Evolutionary conservation across 1,139 yeast genomes (phyloP), one percentile per base, ranked within the genome.

Genomic region (Candida sp.): DNA sequence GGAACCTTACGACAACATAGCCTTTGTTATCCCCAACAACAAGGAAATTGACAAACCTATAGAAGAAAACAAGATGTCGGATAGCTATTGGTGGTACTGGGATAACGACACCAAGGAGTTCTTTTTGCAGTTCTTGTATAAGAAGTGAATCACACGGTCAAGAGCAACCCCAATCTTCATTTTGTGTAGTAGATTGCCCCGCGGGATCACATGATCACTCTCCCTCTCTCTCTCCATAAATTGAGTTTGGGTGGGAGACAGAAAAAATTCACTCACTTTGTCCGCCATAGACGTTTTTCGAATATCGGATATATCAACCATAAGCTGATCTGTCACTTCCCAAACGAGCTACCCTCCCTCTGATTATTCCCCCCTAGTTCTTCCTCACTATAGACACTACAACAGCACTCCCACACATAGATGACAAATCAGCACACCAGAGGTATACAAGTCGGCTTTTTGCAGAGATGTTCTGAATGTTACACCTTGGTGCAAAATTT

Each of bases 1-100:
- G 0, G 96, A 90, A 62, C 97, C 97, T 1, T 91, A 90, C 65
- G 94, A 90, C 52, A 88, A 86, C 49, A 75, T 89, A 12, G 88
- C 86, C 3, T 75, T 91, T 56, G 85, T 88, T 49, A 74, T 91
- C 5, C 94, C 94, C 2, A 78, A 83, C 26, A 74, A 69, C 30
- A 78, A 79, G 32, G 81, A 86, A 23, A 68, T 76, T 5, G 88
- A 84, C 58, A 73, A 75, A 55, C 71, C 77, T 1, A 67, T 62
- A 3, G 73, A 65, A 3, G 54, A 57, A 47, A 68, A 61, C 9
- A 68, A 65, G 31, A 70, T 71, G 68, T 62, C 73, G 5, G 75
- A 78, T 3, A 72, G 70, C 47, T 80, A 82, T 50, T 88, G 94
- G 92, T 83, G 87, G 68, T 77, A 76, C 63, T 90, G 86, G 81